Conservation (phyloP, 768 basidiomycete genomes). For the Lactarius sp. region DNA sequence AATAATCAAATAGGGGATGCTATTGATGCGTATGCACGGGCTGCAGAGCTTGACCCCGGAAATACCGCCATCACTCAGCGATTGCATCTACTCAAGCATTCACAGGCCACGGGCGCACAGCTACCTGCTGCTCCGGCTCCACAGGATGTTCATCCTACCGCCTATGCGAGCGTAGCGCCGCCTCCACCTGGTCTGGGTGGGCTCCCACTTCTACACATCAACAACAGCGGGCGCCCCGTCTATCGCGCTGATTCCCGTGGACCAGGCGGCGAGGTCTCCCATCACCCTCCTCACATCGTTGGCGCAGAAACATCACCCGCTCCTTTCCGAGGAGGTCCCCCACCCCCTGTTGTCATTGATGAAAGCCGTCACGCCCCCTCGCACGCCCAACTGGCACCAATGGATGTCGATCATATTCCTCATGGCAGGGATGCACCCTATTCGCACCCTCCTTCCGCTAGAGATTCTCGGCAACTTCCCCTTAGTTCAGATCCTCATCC, state of each 20-base stretch:
- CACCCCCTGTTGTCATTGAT: slow-evolving; percentile 75
- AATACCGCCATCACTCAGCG: slow-evolving; percentile 82
- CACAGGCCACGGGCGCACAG: slow-evolving; percentile 66
- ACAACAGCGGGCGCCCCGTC: slow-evolving; percentile 37
- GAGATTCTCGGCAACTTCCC: slow-evolving; percentile 52
- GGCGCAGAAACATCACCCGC: slow-evolving; percentile 53
- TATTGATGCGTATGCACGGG: slow-evolving; percentile 95
- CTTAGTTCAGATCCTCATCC: slow-evolving; percentile 61
- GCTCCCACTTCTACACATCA: slow-evolving; percentile 58
- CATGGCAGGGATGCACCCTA: slow-evolving; percentile 52
- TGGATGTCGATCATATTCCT: slow-evolving; percentile 44
- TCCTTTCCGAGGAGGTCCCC: slow-evolving; percentile 79
- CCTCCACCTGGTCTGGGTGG: slow-evolving; percentile 60
- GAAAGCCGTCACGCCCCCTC: slow-evolving; percentile 62
- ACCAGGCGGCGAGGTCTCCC: slow-evolving; percentile 39
- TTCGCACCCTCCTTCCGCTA: slow-evolving; percentile 34
- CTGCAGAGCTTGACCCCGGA: slow-evolving; percentile 85
- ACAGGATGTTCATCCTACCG: slow-evolving; percentile 94
- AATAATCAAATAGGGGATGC: slow-evolving; percentile 99
- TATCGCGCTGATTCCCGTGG: slow-evolving; percentile 69
- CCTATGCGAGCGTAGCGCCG: slow-evolving; percentile 79
- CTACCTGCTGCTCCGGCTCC: slow-evolving; percentile 87
- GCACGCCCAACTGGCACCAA: slow-evolving; percentile 72
- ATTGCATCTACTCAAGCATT: slow-evolving; percentile 70
- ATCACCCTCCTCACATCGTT: slow-evolving; percentile 54